Conservation (phyloP, 2,329 filamentous ascomycete species). For the Colletotrichum sojae region DNA sequence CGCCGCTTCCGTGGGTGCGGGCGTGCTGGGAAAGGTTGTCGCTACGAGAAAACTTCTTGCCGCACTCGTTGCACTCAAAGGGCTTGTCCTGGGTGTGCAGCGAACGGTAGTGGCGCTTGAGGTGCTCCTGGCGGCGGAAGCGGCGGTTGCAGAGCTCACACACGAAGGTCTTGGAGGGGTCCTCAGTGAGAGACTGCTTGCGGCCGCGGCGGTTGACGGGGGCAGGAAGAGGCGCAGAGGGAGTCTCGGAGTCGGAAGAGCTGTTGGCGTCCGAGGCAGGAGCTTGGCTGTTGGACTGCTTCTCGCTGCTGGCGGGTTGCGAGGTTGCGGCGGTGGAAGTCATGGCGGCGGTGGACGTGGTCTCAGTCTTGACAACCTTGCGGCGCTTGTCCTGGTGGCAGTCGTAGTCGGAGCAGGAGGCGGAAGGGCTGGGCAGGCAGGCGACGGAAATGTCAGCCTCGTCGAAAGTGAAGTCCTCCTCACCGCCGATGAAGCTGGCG, state of each 20-base stretch:
- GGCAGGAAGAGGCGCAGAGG: constrained; percentile 60
- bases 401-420: constrained; percentile 65
- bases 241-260: constrained; percentile 60
- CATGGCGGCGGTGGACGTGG: constrained; percentile 53
- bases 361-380: constrained; percentile 64
- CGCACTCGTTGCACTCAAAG: constrained; percentile 96
- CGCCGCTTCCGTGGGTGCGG: constrained; percentile 90
- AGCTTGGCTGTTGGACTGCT: constrained; percentile 51
- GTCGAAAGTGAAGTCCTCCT: constrained; percentile 83
- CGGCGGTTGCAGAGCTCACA: constrained; percentile 97
- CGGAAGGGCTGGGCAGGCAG: constrained; percentile 74
- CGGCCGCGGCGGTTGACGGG: constrained; percentile 92
- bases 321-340: constrained; percentile 57
- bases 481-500: constrained; percentile 79
- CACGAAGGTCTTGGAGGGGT: constrained; percentile 98
- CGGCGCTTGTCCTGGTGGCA: constrained; percentile 70
- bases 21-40: constrained; percentile 98
- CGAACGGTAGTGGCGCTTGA: constrained; percentile 98
- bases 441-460: constrained; percentile 74
- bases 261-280: constrained; percentile 53
- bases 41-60: constrained; percentile 98
- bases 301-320: constrained; percentile 49
- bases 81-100: constrained; percentile 99
- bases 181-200: constrained; percentile 98
- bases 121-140: constrained; percentile 97